Evolutionary conservation across 148 eudicot species (phyloP).

Genomic region (Chenopodium suecicum): DNA sequence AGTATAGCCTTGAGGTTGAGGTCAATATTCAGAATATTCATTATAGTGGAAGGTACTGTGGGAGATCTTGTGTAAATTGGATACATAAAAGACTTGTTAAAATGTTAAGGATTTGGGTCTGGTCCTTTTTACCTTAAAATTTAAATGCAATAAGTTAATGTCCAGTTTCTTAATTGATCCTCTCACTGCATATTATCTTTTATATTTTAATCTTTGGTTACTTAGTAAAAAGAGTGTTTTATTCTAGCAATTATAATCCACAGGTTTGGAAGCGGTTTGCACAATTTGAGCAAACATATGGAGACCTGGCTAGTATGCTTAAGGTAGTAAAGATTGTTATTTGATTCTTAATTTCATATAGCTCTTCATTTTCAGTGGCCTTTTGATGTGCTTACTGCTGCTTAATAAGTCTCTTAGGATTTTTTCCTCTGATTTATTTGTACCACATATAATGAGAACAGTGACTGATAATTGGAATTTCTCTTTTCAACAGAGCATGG

Average conservation of each 20-base stretch:
- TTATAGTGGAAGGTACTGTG: background rate
- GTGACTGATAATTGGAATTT: background rate
- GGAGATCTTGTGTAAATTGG: background rate
- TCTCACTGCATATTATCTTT: background rate
- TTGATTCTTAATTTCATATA: background rate
- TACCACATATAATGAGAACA: background rate
- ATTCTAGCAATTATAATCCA: constrained; percentile 7
- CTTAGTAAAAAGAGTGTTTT: background rate
- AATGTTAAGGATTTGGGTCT: background rate
- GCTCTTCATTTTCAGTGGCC: background rate
- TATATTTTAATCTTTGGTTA: background rate
- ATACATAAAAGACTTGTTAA: background rate
- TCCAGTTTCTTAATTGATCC: background rate
- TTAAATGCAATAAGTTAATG: background rate
- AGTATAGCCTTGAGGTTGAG: background rate
- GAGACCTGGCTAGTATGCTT: constrained; percentile 97
- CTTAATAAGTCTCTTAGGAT: background rate
- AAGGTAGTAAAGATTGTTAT: constrained; percentile 50
- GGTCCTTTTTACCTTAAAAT: background rate
- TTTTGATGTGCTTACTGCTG: background rate
- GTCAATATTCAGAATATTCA: background rate
- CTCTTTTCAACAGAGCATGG: background rate
- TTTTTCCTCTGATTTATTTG: background rate
- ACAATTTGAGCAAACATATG: constrained; percentile 96
- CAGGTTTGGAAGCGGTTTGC: constrained; percentile 92